phyloP scores from a whole-genome alignment of 345 rosid genomes.

The Eucalyptus victrix region DNA sequence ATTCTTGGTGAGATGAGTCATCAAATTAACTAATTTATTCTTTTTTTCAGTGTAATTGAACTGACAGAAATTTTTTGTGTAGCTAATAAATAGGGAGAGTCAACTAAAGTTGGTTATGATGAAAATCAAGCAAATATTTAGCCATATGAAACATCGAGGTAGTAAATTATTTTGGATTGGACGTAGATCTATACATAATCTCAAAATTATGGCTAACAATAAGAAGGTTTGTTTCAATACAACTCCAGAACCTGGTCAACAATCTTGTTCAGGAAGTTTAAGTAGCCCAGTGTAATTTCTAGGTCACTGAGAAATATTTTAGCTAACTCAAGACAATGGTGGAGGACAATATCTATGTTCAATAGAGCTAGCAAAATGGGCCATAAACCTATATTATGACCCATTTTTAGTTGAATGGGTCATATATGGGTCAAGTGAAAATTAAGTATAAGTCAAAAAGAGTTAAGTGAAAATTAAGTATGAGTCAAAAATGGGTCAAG shows the following conservation, averaged over 20 bases:
- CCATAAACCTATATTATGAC: too few relatives aligned
- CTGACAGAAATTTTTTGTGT: background rate
- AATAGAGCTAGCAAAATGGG: background rate
- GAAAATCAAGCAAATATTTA: slow-evolving; percentile 46
- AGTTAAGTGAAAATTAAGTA: too few relatives aligned
- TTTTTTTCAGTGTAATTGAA: background rate
- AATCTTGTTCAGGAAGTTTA: background rate
- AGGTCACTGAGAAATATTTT: background rate
- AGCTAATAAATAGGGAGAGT: slow-evolving; percentile 22
- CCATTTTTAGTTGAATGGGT: too few relatives aligned
- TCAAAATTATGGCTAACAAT: background rate
- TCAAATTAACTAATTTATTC: background rate
- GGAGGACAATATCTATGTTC: background rate
- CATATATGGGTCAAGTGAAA: too few relatives aligned
- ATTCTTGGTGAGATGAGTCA: slow-evolving; percentile 61
- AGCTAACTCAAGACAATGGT: background rate
- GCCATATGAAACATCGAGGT: slow-evolving; percentile 61
- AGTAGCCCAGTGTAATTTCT: background rate
- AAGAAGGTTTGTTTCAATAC: background rate
- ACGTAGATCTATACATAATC: background rate
- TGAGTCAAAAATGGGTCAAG: too few relatives aligned
- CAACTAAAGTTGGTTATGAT: slow-evolving; percentile 11
- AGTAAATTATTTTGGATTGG: slow-evolving; percentile 17
- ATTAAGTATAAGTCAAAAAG: too few relatives aligned
- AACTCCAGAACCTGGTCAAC: background rate